Base-by-base conservation (phyloP, 2,329 filamentous ascomycete species). In the Diaporthe vexans region DNA sequence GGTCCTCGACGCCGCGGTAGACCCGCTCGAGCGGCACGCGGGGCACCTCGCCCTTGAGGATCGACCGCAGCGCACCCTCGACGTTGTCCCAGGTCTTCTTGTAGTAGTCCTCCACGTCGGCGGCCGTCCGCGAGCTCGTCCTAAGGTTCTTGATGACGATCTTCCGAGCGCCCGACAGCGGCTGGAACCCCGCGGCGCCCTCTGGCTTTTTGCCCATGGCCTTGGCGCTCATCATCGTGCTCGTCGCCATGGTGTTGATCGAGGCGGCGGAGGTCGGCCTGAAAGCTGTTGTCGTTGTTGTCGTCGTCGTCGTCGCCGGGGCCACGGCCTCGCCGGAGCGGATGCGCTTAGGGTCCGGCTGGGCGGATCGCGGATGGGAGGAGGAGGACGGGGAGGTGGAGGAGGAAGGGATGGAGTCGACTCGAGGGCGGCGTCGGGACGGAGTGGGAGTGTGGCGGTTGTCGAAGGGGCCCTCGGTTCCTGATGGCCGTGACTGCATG, bases 141-240 rank as follows among this genome's bases (percentile, higher is more conserved):
- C 93, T 91, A 77, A 98, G 89, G 81, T 98, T 98, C 89, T 98
- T 98, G 79, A 99, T 94, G n/a, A 96, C 90, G 59, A 99, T 89
- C 83, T 93, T 95, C 87, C 93, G 95, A 26, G 94, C 92, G 43
- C 95, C 95, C 15, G 89, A 87, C 79, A 94, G 91, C 17, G 94
- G 92, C 78, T 93, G 94, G 80, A 95, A 94, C 68, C 85, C 83
- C 26, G 82, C 80, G 33, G 77, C 82, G 79, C 83, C 77, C 75
- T 83, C 81, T 54, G 82, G 82, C 75, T 81, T 81, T 74, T 84
- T 85, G 77, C 84, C 82, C 61, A 79, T 77, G 59, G 76, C 76
- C 74, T 82, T 82, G 74, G 79, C 76, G 33, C 79, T 82, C 80
- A 83, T 82, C 80, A 83, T 77, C 9, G 52, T 74, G 57, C 37